Conservation (phyloP, 345 rosid genomes). For the Camelina neglecta region DNA sequence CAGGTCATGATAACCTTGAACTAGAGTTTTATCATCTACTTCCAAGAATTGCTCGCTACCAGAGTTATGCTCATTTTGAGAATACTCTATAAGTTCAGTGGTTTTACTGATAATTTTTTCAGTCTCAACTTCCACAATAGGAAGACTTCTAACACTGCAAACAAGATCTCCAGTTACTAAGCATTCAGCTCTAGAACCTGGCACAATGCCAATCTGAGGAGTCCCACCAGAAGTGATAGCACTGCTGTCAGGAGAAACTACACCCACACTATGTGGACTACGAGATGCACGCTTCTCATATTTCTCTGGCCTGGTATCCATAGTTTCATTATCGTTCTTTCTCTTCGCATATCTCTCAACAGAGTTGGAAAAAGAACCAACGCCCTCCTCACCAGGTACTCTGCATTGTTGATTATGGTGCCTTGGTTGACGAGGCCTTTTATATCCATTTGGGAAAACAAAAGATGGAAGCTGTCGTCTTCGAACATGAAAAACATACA, state of each 20-base stretch:
- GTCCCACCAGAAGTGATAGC: constrained; percentile 42
- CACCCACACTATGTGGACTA: constrained; percentile 48
- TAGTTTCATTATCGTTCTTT: constrained; percentile 47
- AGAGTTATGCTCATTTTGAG: constrained; percentile 18
- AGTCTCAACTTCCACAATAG: constrained; percentile 38
- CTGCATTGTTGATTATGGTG: constrained; percentile 48
- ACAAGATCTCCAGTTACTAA: constrained; percentile 39
- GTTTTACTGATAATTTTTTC: constrained; percentile 25
- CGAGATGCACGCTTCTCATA: constrained; percentile 49
- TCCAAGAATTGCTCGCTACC: constrained; percentile 35
- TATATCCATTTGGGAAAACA: constrained; percentile 67
- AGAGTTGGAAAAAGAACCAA: constrained; percentile 43
- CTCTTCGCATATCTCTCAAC: constrained; percentile 50
- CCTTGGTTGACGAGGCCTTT: constrained; percentile 53
- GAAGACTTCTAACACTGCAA: constrained; percentile 35
- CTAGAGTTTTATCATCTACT: constrained; percentile 31
- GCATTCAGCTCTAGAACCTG: constrained; percentile 40
- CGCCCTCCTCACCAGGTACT: constrained; percentile 47
- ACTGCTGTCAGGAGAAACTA: constrained; percentile 48
- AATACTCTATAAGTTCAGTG: constrained; percentile 21
- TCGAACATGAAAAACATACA: constrained; percentile 66
- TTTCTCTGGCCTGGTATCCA: constrained; percentile 47
- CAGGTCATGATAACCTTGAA: constrained; percentile 40
- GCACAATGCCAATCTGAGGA: constrained; percentile 38
- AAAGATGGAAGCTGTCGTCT: constrained; percentile 66